Conservation (phyloP, 1,284 basidiomycete species). For the Pascua guehoae region DNA sequence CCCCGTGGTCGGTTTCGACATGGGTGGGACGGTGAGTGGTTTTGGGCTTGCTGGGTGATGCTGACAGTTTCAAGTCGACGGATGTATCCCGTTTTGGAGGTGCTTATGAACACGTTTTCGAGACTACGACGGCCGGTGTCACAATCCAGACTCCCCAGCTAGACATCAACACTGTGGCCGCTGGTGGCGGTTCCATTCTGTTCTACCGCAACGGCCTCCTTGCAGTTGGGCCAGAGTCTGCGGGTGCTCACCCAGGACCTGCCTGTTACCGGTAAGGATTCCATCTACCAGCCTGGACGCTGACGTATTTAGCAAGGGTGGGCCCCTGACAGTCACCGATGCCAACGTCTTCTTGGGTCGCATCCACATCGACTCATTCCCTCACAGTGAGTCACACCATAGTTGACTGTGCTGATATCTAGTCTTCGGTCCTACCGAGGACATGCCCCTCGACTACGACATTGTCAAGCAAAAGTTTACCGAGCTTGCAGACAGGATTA, state of each 20-base stretch:
- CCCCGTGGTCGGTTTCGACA: conserved; percentile 56
- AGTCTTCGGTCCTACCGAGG: conserved; percentile 77
- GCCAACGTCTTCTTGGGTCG: conserved; percentile 79
- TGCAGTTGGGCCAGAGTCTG: conserved; percentile 68
- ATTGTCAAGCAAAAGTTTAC: conserved; percentile 65
- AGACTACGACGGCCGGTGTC: conserved; percentile 86
- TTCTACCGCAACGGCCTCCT: conserved; percentile 77
- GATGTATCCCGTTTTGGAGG: conserved; percentile 86
- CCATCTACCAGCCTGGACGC: too few relatives aligned
- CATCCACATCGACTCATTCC: conserved; percentile 74
- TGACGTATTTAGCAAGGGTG: conserved; percentile 57
- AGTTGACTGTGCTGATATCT: too few relatives aligned
- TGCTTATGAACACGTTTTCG: conserved; percentile 79
- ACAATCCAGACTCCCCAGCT: conserved; percentile 83
- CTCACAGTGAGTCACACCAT: conserved; percentile 54
- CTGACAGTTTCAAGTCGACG: conserved; percentile 54
- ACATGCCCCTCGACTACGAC: conserved; percentile 70
- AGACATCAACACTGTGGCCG: conserved; percentile 78
- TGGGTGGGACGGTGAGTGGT: conserved; percentile 64
- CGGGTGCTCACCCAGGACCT: conserved; percentile 78
- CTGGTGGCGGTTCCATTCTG: conserved; percentile 78
- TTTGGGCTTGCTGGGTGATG: too few relatives aligned
- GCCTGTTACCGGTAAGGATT: conserved; percentile 61
- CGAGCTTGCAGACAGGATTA: conserved; percentile 64
- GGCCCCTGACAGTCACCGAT: conserved; percentile 78